Conservation (phyloP, 352 stramenopile species). For the Phytophthora kernoviae region DNA sequence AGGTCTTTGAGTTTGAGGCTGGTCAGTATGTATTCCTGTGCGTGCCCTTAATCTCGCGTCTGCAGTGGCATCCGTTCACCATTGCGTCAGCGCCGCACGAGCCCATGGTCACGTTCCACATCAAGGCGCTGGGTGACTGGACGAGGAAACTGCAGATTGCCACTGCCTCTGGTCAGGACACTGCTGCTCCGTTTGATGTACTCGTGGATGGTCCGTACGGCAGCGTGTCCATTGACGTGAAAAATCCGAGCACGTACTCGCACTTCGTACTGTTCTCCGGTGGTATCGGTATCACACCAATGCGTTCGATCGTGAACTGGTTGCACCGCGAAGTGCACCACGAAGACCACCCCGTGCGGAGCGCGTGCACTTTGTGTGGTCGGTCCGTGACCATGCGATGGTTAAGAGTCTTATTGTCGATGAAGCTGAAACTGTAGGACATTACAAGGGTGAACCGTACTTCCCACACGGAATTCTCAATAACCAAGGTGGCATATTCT, state of each 20-base stretch:
- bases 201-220: slow-evolving; percentile 63
- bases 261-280: slow-evolving; percentile 52
- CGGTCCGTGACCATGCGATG: slow-evolving; percentile 39
- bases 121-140: slow-evolving; percentile 68
- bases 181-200: slow-evolving; percentile 25
- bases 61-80: slow-evolving; percentile 90
- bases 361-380: slow-evolving; percentile 56
- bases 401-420: slow-evolving; percentile 33
- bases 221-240: slow-evolving; percentile 43
- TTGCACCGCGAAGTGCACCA: slow-evolving; percentile 27
- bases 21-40: slow-evolving; percentile 86
- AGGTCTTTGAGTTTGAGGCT: slow-evolving; percentile 39
- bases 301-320: slow-evolving; percentile 50
- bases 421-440: background rate
- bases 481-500: slow-evolving; percentile 26
- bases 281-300: slow-evolving; percentile 54
- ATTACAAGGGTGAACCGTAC: slow-evolving; percentile 5
- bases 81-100: slow-evolving; percentile 76
- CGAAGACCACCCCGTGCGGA: slow-evolving; percentile 25
- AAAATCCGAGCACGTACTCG: slow-evolving; percentile 38
- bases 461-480: slow-evolving; percentile 23
- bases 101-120: slow-evolving; percentile 65
- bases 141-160: slow-evolving; percentile 43
- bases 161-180: background rate
- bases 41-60: slow-evolving; percentile 53